A percentile compares a stretch with the other conserved stretches of the same genome.
Evolutionary conservation across 352 stramenopile species (phyloP).

Genomic region (Pythium sp.): DNA sequence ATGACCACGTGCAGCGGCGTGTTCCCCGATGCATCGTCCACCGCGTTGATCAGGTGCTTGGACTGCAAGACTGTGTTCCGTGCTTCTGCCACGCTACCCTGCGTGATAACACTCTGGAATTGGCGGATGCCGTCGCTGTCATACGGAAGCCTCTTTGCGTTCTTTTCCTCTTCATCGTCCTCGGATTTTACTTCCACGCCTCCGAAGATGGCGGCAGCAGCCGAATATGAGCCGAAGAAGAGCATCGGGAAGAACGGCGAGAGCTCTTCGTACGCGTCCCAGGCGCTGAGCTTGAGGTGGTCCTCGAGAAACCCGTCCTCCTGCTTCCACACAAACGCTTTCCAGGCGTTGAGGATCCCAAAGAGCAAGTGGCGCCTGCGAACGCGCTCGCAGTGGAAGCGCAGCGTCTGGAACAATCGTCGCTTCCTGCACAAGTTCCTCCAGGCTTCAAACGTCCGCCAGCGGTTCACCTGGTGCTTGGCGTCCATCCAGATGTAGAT

Average conservation of each 20-base stretch:
- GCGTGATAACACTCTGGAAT: conserved; percentile 42
- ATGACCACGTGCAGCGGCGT: conserved; percentile 53
- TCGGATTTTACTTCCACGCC: conserved; percentile 26
- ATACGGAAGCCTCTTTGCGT: conserved; percentile 14
- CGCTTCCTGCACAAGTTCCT: conserved; percentile 39
- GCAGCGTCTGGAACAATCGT: conserved; percentile 46
- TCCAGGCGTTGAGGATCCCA: conserved; percentile 57
- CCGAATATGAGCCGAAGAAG: conserved; percentile 59
- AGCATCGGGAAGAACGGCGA: conserved; percentile 53
- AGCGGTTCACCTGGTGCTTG: conserved; percentile 25
- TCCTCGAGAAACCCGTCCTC: conserved; percentile 59
- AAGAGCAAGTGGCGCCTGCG: conserved; percentile 40
- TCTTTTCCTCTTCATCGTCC: not conserved
- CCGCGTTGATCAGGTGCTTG: conserved; percentile 51
- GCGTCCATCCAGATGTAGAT: conserved; percentile 50
- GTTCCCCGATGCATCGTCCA: conserved; percentile 51
- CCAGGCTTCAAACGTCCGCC: conserved; percentile 49
- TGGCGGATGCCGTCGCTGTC: conserved; percentile 29
- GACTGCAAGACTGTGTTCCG: conserved; percentile 44
- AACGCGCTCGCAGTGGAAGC: conserved; percentile 36
- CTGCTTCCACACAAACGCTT: conserved; percentile 61
- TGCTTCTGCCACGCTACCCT: conserved; percentile 55
- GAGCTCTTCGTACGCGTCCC: conserved; percentile 56
- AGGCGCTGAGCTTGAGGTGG: conserved; percentile 46
- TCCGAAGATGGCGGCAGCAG: conserved; percentile 55